Conservation (phyloP, 2,329 filamentous ascomycete species). For the Fusarium drepaniforme region DNA sequence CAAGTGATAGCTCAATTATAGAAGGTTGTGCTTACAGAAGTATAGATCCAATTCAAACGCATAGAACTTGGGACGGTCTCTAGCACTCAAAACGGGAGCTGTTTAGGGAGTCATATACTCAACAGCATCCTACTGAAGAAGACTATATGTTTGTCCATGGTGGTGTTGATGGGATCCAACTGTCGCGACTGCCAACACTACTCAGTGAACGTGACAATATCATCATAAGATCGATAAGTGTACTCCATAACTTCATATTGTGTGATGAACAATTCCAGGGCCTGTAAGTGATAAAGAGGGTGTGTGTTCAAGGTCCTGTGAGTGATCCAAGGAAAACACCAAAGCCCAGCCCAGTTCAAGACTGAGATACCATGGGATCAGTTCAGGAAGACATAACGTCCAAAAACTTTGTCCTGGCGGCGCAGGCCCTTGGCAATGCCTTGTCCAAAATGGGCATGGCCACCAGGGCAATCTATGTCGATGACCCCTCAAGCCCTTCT, state of each 20-base stretch:
- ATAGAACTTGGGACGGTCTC: background rate
- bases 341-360: background rate
- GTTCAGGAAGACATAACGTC: background rate
- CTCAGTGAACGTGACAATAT: no score
- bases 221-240: no score
- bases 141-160: no score
- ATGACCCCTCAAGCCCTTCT: background rate
- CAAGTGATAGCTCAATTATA: no score
- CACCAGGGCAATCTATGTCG: background rate
- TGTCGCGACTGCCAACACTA: no score
- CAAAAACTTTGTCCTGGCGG: background rate
- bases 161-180: no score
- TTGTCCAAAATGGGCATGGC: background rate
- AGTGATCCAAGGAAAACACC: background rate
- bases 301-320: background rate
- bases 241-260: no score
- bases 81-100: background rate
- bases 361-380: background rate
- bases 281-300: background rate
- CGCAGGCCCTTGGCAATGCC: background rate
- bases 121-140: background rate
- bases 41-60: background rate
- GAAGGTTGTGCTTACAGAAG: no score
- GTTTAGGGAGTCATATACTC: background rate
- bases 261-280: background rate